These are phyloP conservation scores for Elongisporangium prolatum DNA, from an alignment of 352 stramenopile genomes.

Conservation along the genomic window DNA sequence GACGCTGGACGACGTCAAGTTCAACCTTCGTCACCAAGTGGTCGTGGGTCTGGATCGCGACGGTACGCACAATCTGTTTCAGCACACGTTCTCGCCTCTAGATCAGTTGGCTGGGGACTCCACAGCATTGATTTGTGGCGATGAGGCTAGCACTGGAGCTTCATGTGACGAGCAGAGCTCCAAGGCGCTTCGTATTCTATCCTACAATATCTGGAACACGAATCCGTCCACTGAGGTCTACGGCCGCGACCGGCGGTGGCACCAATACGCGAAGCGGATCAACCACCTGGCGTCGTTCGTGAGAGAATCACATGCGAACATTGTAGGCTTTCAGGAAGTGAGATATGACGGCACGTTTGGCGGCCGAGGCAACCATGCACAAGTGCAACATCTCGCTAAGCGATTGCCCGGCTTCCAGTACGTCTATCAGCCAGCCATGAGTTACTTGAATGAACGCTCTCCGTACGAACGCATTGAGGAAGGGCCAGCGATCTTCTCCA, in stretches of 20 bases:
- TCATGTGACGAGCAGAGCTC: neutral
- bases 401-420: constrained; percentile 73
- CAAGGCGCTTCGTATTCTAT: constrained; percentile 54
- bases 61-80: constrained; percentile 58
- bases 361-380: constrained; percentile 47
- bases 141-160: neutral
- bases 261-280: constrained; percentile 73
- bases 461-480: constrained; percentile 82
- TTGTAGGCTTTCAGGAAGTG: constrained; percentile 87
- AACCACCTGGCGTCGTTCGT: constrained; percentile 69
- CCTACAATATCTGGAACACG: constrained; percentile 90
- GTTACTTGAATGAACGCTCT: constrained; percentile 54
- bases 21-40: constrained; percentile 48
- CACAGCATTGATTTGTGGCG: constrained; percentile 12
- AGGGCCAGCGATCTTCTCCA: constrained; percentile 77
- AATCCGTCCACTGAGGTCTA: constrained; percentile 76
- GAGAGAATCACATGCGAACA: constrained; percentile 36
- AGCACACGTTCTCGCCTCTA: constrained; percentile 53
- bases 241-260: constrained; percentile 43
- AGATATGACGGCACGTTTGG: constrained; percentile 81
- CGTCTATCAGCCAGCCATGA: constrained; percentile 86
- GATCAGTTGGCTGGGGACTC: constrained; percentile 11
- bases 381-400: constrained; percentile 69
- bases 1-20: constrained; percentile 52
- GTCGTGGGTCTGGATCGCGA: constrained; percentile 74